These are phyloP conservation scores for Capronia coronata DNA, from an alignment of 2,329 filamentous ascomycete genomes.

Conservation along the genomic window DNA sequence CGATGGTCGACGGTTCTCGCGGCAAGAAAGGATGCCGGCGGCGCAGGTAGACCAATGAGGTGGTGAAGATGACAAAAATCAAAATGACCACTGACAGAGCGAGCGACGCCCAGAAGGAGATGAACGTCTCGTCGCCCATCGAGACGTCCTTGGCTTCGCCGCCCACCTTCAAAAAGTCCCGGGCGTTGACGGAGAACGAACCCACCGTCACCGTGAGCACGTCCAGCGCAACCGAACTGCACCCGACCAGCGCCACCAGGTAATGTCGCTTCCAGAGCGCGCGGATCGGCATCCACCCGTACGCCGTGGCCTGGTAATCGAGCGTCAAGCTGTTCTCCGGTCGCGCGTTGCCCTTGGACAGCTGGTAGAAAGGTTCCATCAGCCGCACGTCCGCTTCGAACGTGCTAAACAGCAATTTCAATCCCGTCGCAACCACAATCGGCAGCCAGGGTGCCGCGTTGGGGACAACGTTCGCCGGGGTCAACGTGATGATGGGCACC, in stretches of 20 bases:
- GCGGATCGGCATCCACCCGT: conserved; percentile 40
- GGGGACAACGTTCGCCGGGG: conserved; percentile 34
- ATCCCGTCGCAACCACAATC: conserved; percentile 40
- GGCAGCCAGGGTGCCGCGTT: conserved; percentile 42
- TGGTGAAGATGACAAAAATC: conserved; percentile 56
- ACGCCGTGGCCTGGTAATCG: conserved; percentile 46
- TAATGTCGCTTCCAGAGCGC: conserved; percentile 42
- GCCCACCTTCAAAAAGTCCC: conserved; percentile 32
- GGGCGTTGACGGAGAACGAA: conserved; percentile 43
- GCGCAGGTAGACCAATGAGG: conserved; percentile 54
- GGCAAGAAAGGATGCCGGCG: conserved; percentile 66
- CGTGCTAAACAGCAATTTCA: conserved; percentile 44
- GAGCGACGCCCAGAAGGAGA: conserved; percentile 63
- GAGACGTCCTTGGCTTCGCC: conserved; percentile 23
- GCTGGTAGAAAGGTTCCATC: conserved; percentile 45
- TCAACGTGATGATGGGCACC: conserved; percentile 42
- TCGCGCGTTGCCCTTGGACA: conserved; percentile 40
- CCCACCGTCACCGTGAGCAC: conserved; percentile 45
- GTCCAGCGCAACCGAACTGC: conserved; percentile 42
- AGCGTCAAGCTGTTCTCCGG: conserved; percentile 43
- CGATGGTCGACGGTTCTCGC: conserved; percentile 71
- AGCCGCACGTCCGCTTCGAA: conserved; percentile 45
- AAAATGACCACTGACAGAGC: conserved; percentile 57
- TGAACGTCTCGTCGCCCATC: conserved; percentile 40
- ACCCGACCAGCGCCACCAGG: conserved; percentile 41